Base-by-base conservation (phyloP, 2,329 filamentous ascomycete species). In the Fusarium incarnatum region DNA sequence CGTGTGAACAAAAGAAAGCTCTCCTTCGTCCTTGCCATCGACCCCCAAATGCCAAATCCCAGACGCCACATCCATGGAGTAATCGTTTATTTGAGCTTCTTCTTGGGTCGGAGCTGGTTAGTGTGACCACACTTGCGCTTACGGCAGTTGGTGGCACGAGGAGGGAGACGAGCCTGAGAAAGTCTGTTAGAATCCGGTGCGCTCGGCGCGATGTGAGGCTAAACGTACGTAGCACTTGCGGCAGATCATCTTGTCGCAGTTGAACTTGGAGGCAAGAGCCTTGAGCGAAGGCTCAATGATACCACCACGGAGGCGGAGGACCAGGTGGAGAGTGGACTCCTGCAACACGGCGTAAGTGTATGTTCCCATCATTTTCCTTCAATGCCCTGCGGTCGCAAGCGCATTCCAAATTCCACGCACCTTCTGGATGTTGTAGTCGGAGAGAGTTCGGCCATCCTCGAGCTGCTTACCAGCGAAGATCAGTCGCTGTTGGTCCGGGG, bases 201-300 rank as follows among this genome's bases (percentile, higher is more conserved):
- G 47, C 23, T 22, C 22, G n/a, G 48, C n/a, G 20, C 18, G 12
- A 60, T 25, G 16, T 12, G 32, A 40, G 22, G 30, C 12, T 56
- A 13, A 44, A 91, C 92, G 79, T 91, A 96, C 94, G 87, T 98
- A 98, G 92, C 96, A 99, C 93, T 99, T 98, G 89, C 96, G 95
- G 94, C 96, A 98, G 87, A 98, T 97, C 92, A 95, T 95, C 92
- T 98, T 98, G 78, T 98, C 96, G 92, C 95, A 98, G 92, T 99
- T 98, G 91, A 97, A 98, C 90, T 98, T 98, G 88, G 92, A 94
- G 82, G 95, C 95, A 75, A 98, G 91, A 77, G 94, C 95, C 92
- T 98, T 98, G 80, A 98, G 91, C 80, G 94, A 98, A 79, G 96
- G 96, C 90, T 98, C 95, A 81, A 97, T 98, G 88, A 98, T 95